Conservation (phyloP, 2,329 filamentous ascomycete species). For the Hypomyces perniciosus region DNA sequence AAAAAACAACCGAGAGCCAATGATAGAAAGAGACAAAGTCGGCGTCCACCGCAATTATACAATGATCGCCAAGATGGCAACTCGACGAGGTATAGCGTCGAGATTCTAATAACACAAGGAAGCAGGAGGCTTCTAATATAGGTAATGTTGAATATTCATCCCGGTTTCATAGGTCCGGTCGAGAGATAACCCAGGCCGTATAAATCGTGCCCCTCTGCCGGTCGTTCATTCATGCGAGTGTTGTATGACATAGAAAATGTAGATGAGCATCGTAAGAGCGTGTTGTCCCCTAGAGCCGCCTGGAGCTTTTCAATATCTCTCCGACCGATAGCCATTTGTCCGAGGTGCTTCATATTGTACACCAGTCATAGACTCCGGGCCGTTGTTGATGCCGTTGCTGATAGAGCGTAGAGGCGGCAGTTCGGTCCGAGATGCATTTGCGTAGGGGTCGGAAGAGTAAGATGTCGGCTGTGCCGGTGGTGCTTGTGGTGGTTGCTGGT, state of each 20-base stretch:
- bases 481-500: conserved; percentile 21
- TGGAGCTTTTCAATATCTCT: conserved; percentile 26
- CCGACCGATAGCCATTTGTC: conserved; percentile 41
- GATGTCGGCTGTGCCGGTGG: conserved; percentile 17
- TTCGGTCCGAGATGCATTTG: conserved; percentile 37
- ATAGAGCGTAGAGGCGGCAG: conserved; percentile 53
- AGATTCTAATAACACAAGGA: conserved; percentile 18
- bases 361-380: conserved; percentile 58
- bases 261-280: background rate
- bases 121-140: conserved; percentile 8
- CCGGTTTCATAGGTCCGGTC: background rate
- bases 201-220: conserved; percentile 6
- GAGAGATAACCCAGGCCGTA: background rate
- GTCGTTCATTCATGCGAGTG: conserved; percentile 16
- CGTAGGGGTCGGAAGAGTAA: conserved; percentile 27
- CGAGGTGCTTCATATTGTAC: conserved; percentile 55
- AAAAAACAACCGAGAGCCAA: conserved; percentile 1
- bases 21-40: background rate
- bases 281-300: background rate
- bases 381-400: conserved; percentile 35
- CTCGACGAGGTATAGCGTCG: background rate
- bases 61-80: conserved; percentile 5
- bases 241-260: conserved; percentile 6
- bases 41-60: conserved; percentile 12
- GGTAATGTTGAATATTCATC: conserved; percentile 2